Percentiles rank a stretch among this genome's conserved stretches.
Evolutionary conservation across 257 asterid species (phyloP).

Genomic region (Penstemon newberryi): DNA sequence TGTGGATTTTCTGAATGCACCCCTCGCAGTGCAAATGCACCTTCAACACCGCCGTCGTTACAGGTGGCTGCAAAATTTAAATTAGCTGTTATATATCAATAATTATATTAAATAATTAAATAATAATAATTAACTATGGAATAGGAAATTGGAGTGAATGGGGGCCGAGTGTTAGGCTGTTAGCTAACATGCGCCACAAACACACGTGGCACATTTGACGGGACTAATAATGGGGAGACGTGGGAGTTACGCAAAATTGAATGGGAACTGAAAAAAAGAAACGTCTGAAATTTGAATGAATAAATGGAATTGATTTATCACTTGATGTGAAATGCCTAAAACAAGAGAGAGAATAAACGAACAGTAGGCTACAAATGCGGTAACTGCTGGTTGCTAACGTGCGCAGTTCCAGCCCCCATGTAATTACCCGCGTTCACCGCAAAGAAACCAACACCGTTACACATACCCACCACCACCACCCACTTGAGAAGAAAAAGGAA

Average conservation of each 20-base stretch:
- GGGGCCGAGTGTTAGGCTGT: not conserved
- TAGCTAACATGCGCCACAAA: constrained; percentile 14
- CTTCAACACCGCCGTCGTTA: constrained; percentile 64
- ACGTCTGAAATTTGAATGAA: constrained; percentile 7
- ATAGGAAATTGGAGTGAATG: not conserved
- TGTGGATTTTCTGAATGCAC: constrained; percentile 66
- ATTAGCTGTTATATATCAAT: not conserved
- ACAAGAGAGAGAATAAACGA: constrained; percentile 14
- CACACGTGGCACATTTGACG: constrained; percentile 18
- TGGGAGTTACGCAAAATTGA: constrained; percentile 20
- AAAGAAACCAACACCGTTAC: not conserved
- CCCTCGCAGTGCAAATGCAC: constrained; percentile 79
- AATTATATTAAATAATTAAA: not conserved
- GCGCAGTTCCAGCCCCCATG: constrained; percentile 41
- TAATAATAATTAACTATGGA: not conserved
- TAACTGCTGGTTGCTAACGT: constrained; percentile 31
- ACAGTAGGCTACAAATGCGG: constrained; percentile 19
- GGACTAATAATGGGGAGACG: constrained; percentile 17
- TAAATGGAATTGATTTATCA: not conserved
- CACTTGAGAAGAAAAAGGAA: not conserved
- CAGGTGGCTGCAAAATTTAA: constrained; percentile 43
- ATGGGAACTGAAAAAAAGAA: not conserved
- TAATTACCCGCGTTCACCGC: constrained; percentile 33
- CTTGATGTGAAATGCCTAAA: constrained; percentile 38
- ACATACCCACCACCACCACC: not conserved